Evolutionary conservation across 2,329 filamentous ascomycete genomes (phyloP).

Genomic region (Penicillium sp.): DNA sequence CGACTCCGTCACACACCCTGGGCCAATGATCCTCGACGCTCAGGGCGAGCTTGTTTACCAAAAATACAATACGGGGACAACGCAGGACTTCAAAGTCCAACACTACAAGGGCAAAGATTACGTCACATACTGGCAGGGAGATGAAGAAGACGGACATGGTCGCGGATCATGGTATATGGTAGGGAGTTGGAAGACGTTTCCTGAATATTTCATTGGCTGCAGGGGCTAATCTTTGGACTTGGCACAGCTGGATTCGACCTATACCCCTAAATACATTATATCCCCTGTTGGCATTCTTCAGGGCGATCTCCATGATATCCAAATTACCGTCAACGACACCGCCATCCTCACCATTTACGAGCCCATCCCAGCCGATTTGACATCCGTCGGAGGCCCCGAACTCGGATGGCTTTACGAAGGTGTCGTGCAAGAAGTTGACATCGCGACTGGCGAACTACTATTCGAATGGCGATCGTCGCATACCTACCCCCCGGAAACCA

Average conservation of each 20-base stretch:
- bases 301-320: constrained; percentile 48
- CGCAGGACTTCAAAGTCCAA: constrained; percentile 51
- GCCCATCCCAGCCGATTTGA: constrained; percentile 41
- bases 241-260: constrained; percentile 27
- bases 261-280: constrained; percentile 30
- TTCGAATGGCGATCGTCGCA: constrained; percentile 50
- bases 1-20: constrained; percentile 34
- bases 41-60: constrained; percentile 32
- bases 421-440: constrained; percentile 48
- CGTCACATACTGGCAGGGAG: constrained; percentile 52
- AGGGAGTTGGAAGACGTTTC: constrained; percentile 13
- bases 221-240: constrained; percentile 3
- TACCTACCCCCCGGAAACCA: constrained; percentile 33
- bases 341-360: constrained; percentile 46
- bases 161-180: constrained; percentile 32
- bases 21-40: constrained; percentile 42
- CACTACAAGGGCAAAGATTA: constrained; percentile 45
- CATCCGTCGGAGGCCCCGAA: constrained; percentile 37
- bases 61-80: constrained; percentile 36
- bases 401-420: constrained; percentile 44
- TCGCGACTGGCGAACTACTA: constrained; percentile 43
- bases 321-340: constrained; percentile 43
- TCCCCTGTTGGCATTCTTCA: constrained; percentile 19
- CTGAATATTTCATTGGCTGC: neutral
- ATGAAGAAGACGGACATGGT: constrained; percentile 49